Evolutionary conservation across 78 protist genomes (phyloP).

Genomic region (Anaeramoeba flamelloides): DNA sequence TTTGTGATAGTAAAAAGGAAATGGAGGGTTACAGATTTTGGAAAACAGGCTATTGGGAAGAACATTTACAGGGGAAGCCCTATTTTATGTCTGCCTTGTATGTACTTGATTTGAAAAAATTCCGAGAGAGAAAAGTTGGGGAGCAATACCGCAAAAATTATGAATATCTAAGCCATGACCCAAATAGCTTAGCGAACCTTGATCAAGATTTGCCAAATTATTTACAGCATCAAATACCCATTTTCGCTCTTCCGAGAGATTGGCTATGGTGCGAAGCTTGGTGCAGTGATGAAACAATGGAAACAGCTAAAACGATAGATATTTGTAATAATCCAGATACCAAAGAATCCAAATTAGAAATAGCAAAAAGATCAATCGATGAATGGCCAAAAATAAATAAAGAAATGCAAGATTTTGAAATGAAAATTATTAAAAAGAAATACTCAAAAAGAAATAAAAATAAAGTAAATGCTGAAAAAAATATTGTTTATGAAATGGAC

Average conservation of each 20-base stretch:
- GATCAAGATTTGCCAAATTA: conserved; percentile 95
- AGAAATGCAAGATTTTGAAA: no score
- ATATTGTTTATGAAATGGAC: no score
- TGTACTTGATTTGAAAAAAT: conserved; percentile 73
- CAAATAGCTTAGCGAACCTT: conserved; percentile 50
- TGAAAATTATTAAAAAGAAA: no score
- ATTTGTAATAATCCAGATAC: no score
- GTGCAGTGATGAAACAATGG: conserved; percentile 33
- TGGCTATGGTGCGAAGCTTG: conserved; percentile 40
- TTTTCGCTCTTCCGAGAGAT: conserved; percentile 72
- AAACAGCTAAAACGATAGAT: conserved; percentile 85
- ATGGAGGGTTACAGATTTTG: conserved; percentile 82
- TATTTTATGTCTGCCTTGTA: conserved; percentile 90
- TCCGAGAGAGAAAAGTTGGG: conserved; percentile 69
- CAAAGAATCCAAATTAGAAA: no score
- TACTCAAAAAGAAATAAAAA: no score
- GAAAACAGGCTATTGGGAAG: conserved; percentile 70
- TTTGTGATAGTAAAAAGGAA: conserved; percentile 15
- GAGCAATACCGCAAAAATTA: conserved; percentile 56
- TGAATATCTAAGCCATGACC: conserved; percentile 51
- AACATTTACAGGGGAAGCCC: conserved; percentile 59
- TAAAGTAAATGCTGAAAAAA: no score
- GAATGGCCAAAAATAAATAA: no score
- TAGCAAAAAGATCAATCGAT: no score
- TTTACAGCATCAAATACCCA: conserved; percentile 63